phyloP scores from a whole-genome alignment of 2,329 filamentous ascomycete species.

The Aspergillus intermedius region DNA sequence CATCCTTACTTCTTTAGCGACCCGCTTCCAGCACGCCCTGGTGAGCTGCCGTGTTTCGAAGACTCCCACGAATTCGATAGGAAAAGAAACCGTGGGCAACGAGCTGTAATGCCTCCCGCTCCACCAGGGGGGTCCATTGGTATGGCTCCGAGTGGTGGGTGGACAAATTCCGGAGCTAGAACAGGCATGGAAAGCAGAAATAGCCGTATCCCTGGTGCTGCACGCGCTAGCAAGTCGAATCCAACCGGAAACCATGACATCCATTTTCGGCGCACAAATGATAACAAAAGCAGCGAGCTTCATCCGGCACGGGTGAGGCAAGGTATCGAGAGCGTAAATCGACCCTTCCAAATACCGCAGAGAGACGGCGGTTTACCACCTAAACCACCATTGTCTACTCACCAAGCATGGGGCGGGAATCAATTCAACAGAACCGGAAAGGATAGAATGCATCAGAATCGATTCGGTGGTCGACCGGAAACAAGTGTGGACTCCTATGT shows the following conservation, averaged over 20 bases:
- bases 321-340: constrained; percentile 15
- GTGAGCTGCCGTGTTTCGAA: constrained; percentile 84
- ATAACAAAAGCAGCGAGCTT: constrained; percentile 18
- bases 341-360: constrained; percentile 20
- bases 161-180: constrained; percentile 31
- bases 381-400: constrained; percentile 27
- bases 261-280: constrained; percentile 18
- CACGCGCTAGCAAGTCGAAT: constrained; percentile 24
- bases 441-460: constrained; percentile 22
- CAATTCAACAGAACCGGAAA: constrained; percentile 21
- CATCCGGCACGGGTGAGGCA: constrained; percentile 13
- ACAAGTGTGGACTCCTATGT: constrained; percentile 31
- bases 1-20: constrained; percentile 82
- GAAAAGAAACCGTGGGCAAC: constrained; percentile 80
- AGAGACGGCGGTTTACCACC: constrained; percentile 31
- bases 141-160: constrained; percentile 56
- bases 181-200: constrained; percentile 24
- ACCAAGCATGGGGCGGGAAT: constrained; percentile 24
- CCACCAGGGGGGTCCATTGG: constrained; percentile 88
- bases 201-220: constrained; percentile 30
- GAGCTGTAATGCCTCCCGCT: constrained; percentile 76
- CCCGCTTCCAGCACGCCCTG: constrained; percentile 72
- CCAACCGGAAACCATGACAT: constrained; percentile 16
- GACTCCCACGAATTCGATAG: constrained; percentile 96
- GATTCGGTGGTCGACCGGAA: constrained; percentile 18